These are phyloP conservation scores for Heliamphora ciliata DNA, from an alignment of 179 eudicot species.

Conservation along the genomic window DNA sequence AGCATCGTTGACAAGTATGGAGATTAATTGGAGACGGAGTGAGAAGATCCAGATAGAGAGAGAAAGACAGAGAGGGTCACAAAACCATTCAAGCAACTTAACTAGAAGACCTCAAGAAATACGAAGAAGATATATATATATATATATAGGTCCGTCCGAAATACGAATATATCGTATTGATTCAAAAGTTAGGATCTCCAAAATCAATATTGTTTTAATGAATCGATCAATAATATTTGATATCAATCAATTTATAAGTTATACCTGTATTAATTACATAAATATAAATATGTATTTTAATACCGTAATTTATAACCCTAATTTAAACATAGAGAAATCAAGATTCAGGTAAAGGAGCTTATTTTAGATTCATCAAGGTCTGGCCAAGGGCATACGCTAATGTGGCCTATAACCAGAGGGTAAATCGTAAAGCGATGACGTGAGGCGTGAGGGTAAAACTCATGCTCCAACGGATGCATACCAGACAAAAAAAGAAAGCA, in stretches of 20 bases:
- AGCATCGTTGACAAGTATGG: background rate
- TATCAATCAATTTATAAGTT: too few species aligned
- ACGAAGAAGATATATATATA: background rate
- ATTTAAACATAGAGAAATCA: background rate
- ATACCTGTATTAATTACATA: background rate
- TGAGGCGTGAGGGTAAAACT: background rate
- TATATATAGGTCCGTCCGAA: too few species aligned
- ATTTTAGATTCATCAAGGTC: too few species aligned
- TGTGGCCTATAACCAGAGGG: constrained; percentile 13
- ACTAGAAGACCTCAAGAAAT: background rate
- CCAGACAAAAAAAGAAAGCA: background rate
- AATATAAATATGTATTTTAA: background rate
- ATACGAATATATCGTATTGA: too few species aligned
- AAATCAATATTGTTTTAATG: too few species aligned
- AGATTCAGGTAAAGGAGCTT: background rate
- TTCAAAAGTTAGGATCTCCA: too few species aligned
- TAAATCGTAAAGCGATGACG: background rate
- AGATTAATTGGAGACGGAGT: background rate
- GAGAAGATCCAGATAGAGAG: background rate
- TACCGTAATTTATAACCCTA: too few species aligned
- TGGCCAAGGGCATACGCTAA: background rate
- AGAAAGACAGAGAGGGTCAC: background rate
- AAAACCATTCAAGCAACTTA: background rate
- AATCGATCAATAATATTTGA: too few species aligned
- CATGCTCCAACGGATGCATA: background rate